Base-by-base conservation (phyloP, 495 filamentous ascomycete genomes). In the Aspergillus egyptiacus region DNA sequence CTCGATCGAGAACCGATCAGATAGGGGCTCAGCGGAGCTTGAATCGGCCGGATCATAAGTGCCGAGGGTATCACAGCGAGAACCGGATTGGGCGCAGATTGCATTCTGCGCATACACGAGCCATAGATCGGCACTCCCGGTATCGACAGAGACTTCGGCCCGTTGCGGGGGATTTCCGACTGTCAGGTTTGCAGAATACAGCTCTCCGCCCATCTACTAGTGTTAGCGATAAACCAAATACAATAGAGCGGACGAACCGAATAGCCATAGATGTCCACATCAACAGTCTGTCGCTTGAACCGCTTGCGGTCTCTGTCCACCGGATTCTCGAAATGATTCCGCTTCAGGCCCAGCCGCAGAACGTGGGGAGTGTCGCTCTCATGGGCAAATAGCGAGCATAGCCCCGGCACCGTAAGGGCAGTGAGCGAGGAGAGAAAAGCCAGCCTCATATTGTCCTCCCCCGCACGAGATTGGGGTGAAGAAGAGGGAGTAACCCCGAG, bases 111-210 rank as follows among this genome's bases (percentile, higher is more conserved):
- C 18, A 11, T 59, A 56, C 1, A 68, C 65, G 3, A 68, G 62
- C 89, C 89, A 95, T 10, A 91, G 69, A 67, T 95, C 89, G 56
- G 83, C 87, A 60, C 85, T 90, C 30, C 85, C 85, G 7, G 83
- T 89, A 60, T 89, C 85, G 43, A 89, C 58, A 46, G 82, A 79
- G 51, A 88, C 62, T 39, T 76, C 68, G 17, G 87, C 48, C 3
- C 60, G 56, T 54, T 80, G 79, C 15, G 76, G 58, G 7, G 85
- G 85, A 15, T 82, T 84, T 48, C 85, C 85, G 45, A 89, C 54
- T 6, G 80, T 83, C 11, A 76, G 74, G 59, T 86, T 86, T 35
- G 83, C 70, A 48, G 80, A 76, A 56, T 89, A 89, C 9, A 51
- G 9, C 1, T 51, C 48, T 0, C 48, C 48, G 39, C 48, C 40